Conservation (phyloP, 495 filamentous ascomycete genomes). For the Penicillium lagena region DNA sequence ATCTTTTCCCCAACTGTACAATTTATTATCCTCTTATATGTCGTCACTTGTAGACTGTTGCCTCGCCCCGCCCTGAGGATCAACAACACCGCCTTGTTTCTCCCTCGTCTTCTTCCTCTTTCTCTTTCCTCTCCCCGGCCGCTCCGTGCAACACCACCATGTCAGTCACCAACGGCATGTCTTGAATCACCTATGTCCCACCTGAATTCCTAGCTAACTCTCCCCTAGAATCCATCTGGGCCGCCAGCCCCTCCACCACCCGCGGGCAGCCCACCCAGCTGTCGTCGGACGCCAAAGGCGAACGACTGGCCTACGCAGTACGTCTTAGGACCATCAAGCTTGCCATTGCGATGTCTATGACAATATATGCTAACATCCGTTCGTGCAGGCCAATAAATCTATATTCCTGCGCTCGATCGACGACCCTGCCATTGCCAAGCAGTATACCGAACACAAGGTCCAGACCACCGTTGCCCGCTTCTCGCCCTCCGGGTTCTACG, state of each 20-base stretch:
- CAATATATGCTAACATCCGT: background rate
- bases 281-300: slow-evolving; percentile 82
- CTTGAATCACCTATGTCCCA: background rate
- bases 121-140: slow-evolving; percentile 1
- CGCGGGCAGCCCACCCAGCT: slow-evolving; percentile 87
- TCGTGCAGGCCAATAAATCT: slow-evolving; percentile 82
- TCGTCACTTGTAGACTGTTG: no score
- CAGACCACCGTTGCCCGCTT: slow-evolving; percentile 90
- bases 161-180: slow-evolving; percentile 41
- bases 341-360: slow-evolving; percentile 3
- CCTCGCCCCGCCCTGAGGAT: no score
- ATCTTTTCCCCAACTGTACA: no score
- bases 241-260: slow-evolving; percentile 71
- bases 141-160: slow-evolving; percentile 15
- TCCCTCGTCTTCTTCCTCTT: slow-evolving; percentile 1
- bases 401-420: slow-evolving; percentile 92
- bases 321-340: slow-evolving; percentile 16
- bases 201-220: slow-evolving; percentile 2
- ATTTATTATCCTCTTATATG: no score
- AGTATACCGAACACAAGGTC: slow-evolving; percentile 86
- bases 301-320: slow-evolving; percentile 92
- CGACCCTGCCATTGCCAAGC: slow-evolving; percentile 69
- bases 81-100: background rate
- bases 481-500: slow-evolving; percentile 88
- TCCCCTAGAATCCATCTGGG: slow-evolving; percentile 59